Percentiles rank a stretch among this genome's conserved stretches.
Conservation (phyloP, 768 basidiomycete genomes). For the Holtermannia corniformis region DNA sequence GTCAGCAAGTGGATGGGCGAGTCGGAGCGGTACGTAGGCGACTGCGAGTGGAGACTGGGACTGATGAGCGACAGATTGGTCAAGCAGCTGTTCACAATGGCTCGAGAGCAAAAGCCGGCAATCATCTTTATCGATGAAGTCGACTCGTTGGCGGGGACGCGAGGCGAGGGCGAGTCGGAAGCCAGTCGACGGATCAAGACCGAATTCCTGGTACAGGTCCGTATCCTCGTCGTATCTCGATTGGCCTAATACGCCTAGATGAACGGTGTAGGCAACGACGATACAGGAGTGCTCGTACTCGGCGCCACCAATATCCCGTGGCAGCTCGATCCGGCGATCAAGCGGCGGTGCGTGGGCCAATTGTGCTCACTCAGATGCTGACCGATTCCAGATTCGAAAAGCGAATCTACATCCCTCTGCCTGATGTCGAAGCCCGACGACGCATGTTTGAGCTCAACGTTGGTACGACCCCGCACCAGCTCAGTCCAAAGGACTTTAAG, state of each 20-base stretch:
- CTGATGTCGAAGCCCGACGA: constrained; percentile 79
- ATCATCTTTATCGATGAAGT: constrained; percentile 99
- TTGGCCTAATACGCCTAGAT: constrained; percentile 58
- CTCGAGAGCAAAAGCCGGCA: constrained; percentile 87
- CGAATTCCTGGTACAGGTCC: constrained; percentile 50
- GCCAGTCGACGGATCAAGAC: constrained; percentile 97
- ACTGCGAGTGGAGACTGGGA: not conserved
- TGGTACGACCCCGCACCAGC: constrained; percentile 79
- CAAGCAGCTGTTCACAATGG: constrained; percentile 91
- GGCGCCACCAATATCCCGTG: constrained; percentile 98
- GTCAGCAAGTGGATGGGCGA: constrained; percentile 99
- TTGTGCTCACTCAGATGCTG: not conserved
- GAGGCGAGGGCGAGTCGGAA: constrained; percentile 95
- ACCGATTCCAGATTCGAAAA: constrained; percentile 68
- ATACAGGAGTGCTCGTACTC: constrained; percentile 87
- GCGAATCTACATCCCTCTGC: constrained; percentile 95
- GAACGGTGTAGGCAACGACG: constrained; percentile 97
- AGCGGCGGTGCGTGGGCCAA: constrained; percentile 59
- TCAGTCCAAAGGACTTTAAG: constrained; percentile 68
- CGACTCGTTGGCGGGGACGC: constrained; percentile 86
- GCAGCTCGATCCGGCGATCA: constrained; percentile 95
- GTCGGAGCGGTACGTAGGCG: constrained; percentile 74
- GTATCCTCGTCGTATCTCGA: constrained; percentile 4
- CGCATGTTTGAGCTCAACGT: constrained; percentile 97
- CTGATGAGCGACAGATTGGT: constrained; percentile 57